Percentiles rank a stretch among this genome's conserved stretches.
These are phyloP conservation scores for Thermochaetoides thermophila DNA, from an alignment of 495 filamentous ascomycete species.

Conservation along the genomic window DNA sequence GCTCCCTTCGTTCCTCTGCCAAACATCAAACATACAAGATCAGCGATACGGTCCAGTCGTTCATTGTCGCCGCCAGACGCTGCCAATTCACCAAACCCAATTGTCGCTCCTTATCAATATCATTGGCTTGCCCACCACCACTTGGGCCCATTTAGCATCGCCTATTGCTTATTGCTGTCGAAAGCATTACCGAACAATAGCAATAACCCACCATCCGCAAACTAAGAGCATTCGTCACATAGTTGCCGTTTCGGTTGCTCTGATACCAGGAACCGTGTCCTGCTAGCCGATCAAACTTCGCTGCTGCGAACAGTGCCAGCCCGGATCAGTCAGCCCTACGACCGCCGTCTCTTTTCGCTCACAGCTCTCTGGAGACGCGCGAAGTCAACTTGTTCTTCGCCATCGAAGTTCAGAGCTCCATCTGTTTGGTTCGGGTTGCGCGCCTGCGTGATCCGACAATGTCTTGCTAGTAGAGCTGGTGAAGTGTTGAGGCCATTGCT, in stretches of 20 bases:
- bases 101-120: too few species aligned
- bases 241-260: slow-evolving; percentile 11
- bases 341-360: not conserved
- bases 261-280: slow-evolving; percentile 12
- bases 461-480: slow-evolving; percentile 7
- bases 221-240: slow-evolving; percentile 8
- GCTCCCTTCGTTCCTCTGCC: too few species aligned
- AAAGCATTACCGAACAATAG: too few species aligned
- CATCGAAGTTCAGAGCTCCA: too few species aligned
- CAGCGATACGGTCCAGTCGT: too few species aligned
- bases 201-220: not conserved
- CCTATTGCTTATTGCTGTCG: too few species aligned
- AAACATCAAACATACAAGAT: too few species aligned
- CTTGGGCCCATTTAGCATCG: too few species aligned
- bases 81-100: too few species aligned
- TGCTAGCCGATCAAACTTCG: slow-evolving; percentile 25
- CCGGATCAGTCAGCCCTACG: not conserved
- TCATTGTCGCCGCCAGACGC: too few species aligned
- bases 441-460: slow-evolving; percentile 9
- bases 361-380: not conserved
- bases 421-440: not conserved
- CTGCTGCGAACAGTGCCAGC: slow-evolving; percentile 3
- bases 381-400: too few species aligned
- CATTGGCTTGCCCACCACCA: too few species aligned
- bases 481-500: slow-evolving; percentile 8